Evolutionary conservation across 495 filamentous ascomycete genomes (phyloP), one percentile per base, ranked within the genome.

Genomic region (Xylaria grammica): DNA sequence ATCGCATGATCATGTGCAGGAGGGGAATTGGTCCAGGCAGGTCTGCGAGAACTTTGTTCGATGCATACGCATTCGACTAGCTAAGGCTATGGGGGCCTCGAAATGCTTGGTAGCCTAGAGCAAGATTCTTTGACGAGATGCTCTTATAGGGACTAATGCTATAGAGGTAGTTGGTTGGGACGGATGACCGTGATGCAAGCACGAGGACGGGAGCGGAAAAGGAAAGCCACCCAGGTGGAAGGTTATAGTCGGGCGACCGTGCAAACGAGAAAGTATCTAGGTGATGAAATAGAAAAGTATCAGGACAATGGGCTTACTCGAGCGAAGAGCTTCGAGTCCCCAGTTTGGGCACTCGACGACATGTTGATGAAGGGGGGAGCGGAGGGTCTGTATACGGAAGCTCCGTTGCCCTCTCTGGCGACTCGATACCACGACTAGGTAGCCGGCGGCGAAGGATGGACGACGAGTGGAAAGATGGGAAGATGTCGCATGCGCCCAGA

Each of bases 281-380:
- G 45, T 22, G 24, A 64, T 40, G 19, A 13, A 13, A 26, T 40
- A 27, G 19, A 13, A 26, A 65, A 42, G 45, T n/a, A 53, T 51
- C 45, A 63, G 36, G 50, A 22, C 38, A 63, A 50, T 52, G 57
- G 29, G 91, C 93, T 77, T 94, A 99, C 95, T 81, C 96, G 89
- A 69, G 96, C 94, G 84, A 99, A 99, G 81, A 99, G 89, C 86
- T 97, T 97, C 81, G 95, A 96, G 87, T 99, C 95, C 79, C 93
- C 91, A 79, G 86, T 83, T 60, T 79, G 80, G 49, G 90, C 85
- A 81, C 87, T 90, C 88, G 81, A 75, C 81, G 62, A 64, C 62
- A 64, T 64, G 52, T 29, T 64, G 62, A 51, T 32, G 54, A 50
- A 56, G 44, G 20, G 24, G 6, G 53, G 30, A 51, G 62, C 62